A percentile compares a stretch with the other conserved stretches of the same genome.
These are phyloP conservation scores for Penicillium crustosum DNA, from an alignment of 2,329 filamentous ascomycete species.

Conservation along the genomic window DNA sequence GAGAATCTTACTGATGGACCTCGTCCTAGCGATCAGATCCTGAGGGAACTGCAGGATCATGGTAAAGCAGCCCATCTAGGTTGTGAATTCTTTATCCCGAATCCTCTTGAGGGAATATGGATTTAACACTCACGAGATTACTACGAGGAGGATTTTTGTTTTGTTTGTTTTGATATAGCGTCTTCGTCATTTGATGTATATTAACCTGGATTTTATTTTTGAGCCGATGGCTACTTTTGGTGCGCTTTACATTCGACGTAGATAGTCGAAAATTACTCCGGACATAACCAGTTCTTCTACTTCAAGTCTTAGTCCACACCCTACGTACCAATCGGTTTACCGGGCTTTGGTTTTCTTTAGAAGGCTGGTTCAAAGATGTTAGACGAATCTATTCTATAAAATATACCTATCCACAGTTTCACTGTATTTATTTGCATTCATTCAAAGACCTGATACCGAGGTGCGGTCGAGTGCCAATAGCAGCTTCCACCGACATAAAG, in stretches of 20 bases:
- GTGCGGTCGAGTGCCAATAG: constrained; percentile 5
- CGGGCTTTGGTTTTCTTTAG: too few relatives aligned
- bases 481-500: constrained; percentile 7
- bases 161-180: neutral
- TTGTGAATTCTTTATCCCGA: constrained; percentile 74
- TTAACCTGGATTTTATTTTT: neutral
- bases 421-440: neutral
- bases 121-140: constrained; percentile 26
- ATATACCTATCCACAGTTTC: neutral
- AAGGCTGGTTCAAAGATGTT: neutral
- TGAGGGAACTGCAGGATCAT: constrained; percentile 66
- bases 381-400: neutral
- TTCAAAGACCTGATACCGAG: neutral
- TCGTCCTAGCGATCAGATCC: constrained; percentile 63
- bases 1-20: constrained; percentile 75
- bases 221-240: neutral
- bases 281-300: neutral
- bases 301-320: neutral
- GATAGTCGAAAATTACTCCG: too few relatives aligned
- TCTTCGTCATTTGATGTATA: neutral
- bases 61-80: constrained; percentile 68
- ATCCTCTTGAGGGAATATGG: constrained; percentile 60
- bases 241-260: neutral
- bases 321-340: neutral
- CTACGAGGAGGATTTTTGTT: neutral